A percentile compares a stretch with the other conserved stretches of the same genome.
These are phyloP conservation scores for Sutorius eximius DNA, from an alignment of 1,284 basidiomycete species.

Conservation along the genomic window DNA sequence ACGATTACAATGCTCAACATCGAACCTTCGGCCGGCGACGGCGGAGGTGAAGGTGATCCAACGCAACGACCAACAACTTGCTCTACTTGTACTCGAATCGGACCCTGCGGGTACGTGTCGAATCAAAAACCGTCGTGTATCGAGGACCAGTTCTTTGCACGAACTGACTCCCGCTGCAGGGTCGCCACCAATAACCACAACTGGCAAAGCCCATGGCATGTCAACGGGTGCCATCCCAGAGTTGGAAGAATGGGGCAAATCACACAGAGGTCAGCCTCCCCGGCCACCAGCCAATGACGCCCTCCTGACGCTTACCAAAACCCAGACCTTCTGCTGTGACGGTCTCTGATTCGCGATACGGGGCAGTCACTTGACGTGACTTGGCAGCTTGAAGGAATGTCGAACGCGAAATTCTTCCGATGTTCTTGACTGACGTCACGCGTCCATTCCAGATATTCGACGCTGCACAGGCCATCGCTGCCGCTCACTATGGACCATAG, in stretches of 20 bases:
- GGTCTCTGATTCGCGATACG: constrained; percentile 9
- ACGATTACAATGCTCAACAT: not conserved
- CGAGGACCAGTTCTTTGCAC: not conserved
- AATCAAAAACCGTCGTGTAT: not conserved
- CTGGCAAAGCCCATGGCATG: not conserved
- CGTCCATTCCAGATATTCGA: not conserved
- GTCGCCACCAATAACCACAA: not conserved
- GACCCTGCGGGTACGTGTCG: not conserved
- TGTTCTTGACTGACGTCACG: not conserved
- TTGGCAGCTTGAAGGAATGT: not conserved
- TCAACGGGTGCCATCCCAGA: not conserved
- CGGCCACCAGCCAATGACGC: not conserved
- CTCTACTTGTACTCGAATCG: no score
- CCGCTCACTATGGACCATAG: constrained; percentile 17
- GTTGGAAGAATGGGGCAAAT: not conserved
- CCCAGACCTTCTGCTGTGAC: not conserved
- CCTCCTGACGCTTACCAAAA: not conserved
- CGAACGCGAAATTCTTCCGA: no score
- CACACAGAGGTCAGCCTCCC: constrained; percentile 1
- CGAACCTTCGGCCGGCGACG: no score
- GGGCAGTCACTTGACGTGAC: constrained; percentile 10
- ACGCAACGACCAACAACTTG: not conserved
- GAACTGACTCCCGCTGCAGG: not conserved
- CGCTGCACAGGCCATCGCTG: constrained; percentile 7
- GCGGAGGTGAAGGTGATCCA: not conserved